Base-by-base conservation (phyloP, 2,329 filamentous ascomycete species). In the Fusarium sp. region DNA sequence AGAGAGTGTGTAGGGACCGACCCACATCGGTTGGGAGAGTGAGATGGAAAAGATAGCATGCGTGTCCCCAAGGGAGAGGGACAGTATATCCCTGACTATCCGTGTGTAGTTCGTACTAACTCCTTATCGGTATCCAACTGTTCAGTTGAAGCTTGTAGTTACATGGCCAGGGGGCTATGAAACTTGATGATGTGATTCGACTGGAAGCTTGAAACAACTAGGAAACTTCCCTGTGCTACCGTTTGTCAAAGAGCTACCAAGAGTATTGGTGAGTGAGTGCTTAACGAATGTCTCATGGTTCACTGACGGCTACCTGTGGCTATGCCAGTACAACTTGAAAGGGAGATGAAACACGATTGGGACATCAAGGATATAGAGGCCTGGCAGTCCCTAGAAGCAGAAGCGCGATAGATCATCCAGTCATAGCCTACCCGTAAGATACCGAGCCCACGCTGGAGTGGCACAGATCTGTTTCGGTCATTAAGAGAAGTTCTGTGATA, bases 281-380 rank as follows among this genome's bases (percentile, higher is more conserved):
- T 19, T n/a, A 37, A 37, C 17, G 9, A 30, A 8, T 37, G 23
- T 44, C 25, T 23, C 15, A 14, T 39, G 17, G 27, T 20, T 23
- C 45, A 45, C 33, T 22, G 58, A 27, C 22, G 35, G 25, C 22
- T 37, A 35, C 32, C 22, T 25, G 22, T 46, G 35, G 39, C 25
- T 32, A 33, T 27, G 15, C 32, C 40, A 39, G 48, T 40, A 23
- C 30, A 15, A 47, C 35, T 35, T 19, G 40, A 22, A 48, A 35
- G 45, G 43, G 55, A 48, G 41, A 41, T 65, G 45, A 65, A 51
- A 61, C 61, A 62, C 39, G 30, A 43, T 27, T 55, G 35, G 39
- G 35, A 52, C 52, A 32, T 40, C 48, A 54, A 43, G 32, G 39
- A 53, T 30, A 39, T 37, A 56, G 43, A 35, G 45, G 20, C 56